Percentiles rank a stretch among this genome's conserved stretches.
Conservation (phyloP, 305 asterid genomes). For the Fraxinus floribunda region DNA sequence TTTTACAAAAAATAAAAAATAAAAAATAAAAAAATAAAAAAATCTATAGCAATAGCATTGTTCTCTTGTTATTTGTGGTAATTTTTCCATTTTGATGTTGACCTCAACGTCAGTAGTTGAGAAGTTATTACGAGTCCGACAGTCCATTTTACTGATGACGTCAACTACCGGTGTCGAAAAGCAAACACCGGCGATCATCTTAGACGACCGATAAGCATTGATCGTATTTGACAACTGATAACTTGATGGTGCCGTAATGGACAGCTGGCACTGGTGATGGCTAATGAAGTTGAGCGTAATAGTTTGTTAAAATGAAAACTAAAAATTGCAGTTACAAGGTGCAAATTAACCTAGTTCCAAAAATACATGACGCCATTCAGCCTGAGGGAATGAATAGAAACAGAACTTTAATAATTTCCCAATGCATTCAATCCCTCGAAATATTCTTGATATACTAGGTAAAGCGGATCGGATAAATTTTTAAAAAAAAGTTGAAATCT, state of each 20-base stretch:
- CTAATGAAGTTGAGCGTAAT: not conserved
- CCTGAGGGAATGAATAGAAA: not conserved
- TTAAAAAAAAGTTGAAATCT: too few species aligned
- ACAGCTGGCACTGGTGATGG: not conserved
- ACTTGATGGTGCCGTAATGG: not conserved
- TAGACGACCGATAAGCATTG: not conserved
- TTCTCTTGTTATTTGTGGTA: not conserved
- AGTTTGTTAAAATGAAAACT: not conserved
- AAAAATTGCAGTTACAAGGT: not conserved
- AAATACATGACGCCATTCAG: not conserved
- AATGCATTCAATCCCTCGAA: not conserved
- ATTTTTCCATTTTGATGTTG: not conserved
- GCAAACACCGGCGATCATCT: not conserved
- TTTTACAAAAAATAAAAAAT: too few species aligned
- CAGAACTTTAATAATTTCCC: not conserved
- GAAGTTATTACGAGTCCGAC: not conserved
- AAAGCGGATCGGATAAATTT: not conserved
- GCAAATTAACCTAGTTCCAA: not conserved
- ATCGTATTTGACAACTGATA: not conserved
- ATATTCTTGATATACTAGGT: not conserved
- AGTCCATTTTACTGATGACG: not conserved
- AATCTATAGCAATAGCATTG: too few species aligned
- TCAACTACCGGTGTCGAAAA: not conserved
- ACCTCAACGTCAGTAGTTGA: not conserved
- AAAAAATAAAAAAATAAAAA: too few species aligned